These are phyloP conservation scores for Delonix regia DNA, from an alignment of 306 rosid genomes.

Conservation along the genomic window DNA sequence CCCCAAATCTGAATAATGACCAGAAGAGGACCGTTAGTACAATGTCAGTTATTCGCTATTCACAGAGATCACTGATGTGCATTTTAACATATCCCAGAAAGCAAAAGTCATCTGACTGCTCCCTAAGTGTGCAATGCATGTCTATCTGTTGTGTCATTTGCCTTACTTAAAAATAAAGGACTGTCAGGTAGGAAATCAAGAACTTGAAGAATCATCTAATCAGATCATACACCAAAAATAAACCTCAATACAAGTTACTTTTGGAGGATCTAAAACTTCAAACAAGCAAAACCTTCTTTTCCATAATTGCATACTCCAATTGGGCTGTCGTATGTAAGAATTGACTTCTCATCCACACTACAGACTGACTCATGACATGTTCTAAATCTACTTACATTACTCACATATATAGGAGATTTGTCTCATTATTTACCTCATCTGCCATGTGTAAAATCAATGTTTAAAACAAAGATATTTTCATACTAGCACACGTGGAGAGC, in stretches of 20 bases:
- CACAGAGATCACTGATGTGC: conserved; percentile 10
- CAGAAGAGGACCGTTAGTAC: conserved; percentile 7
- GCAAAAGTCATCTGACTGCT: neutral
- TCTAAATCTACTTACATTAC: neutral
- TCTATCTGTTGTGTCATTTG: neutral
- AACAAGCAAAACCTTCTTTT: neutral
- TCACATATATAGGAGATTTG: neutral
- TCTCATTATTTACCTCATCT: neutral
- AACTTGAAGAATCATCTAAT: neutral
- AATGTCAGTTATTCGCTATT: neutral
- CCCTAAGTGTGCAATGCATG: neutral
- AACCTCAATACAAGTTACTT: neutral
- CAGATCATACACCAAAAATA: neutral
- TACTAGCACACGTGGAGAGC: too few relatives aligned
- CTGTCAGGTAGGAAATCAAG: conserved; percentile 4
- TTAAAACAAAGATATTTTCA: neutral
- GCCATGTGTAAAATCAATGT: neutral
- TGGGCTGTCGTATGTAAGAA: neutral
- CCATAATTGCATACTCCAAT: neutral
- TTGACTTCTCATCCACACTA: neutral
- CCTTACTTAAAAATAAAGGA: neutral
- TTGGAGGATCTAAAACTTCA: neutral
- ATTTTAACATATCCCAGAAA: neutral
- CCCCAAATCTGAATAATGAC: conserved; percentile 79
- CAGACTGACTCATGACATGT: conserved; percentile 13